A percentile compares a stretch with the other conserved stretches of the same genome.
Conservation (phyloP, 1,284 basidiomycete species). For the Rhodotorula sp. region DNA sequence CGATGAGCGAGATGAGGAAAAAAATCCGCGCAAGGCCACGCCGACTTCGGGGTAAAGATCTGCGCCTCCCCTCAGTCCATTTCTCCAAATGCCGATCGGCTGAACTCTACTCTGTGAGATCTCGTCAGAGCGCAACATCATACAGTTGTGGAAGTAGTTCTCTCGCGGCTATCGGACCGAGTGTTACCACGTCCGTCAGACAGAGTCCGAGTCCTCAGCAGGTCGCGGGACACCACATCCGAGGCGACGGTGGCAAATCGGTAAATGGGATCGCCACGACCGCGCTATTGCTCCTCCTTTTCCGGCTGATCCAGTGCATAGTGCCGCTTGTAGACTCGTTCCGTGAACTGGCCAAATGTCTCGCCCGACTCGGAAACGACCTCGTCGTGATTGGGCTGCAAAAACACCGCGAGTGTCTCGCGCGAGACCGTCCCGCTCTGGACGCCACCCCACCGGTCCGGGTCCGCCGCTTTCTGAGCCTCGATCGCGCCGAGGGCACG, state of each 20-base stretch:
- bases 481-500: conserved; percentile 35
- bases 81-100: no score
- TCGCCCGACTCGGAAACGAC: conserved; percentile 62
- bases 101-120: no score
- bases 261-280: no score
- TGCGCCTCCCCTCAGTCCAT: no score
- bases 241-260: neutral
- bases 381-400: conserved; percentile 74
- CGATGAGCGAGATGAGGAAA: no score
- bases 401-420: conserved; percentile 65
- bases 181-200: no score
- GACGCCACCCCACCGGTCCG: conserved; percentile 57
- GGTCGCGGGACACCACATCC: neutral
- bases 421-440: conserved; percentile 63
- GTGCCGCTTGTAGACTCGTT: conserved; percentile 29
- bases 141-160: no score
- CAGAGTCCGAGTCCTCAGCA: neutral
- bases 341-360: conserved; percentile 76
- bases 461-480: conserved; percentile 46
- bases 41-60: no score
- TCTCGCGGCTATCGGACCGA: no score
- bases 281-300: no score
- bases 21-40: no score
- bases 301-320: conserved; percentile 11
- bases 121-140: no score